phyloP scores from a whole-genome alignment of 1,284 basidiomycete species.

The Polyporus tsugae region DNA sequence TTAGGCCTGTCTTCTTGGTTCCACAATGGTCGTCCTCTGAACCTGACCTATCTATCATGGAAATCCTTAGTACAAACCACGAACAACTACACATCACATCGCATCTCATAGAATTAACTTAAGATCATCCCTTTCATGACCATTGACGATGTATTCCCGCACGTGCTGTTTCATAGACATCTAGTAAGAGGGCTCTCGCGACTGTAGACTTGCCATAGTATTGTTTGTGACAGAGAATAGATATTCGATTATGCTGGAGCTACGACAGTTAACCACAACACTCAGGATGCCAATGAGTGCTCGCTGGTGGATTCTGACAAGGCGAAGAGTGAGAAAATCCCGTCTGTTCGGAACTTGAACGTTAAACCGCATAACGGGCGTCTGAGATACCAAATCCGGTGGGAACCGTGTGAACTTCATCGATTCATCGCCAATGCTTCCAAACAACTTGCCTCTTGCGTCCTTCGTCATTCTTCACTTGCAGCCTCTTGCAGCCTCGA shows the following conservation, averaged over 20 bases:
- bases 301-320: too few relatives aligned
- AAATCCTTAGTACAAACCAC: not conserved
- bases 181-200: not conserved
- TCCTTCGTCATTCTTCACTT: not conserved
- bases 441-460: not conserved
- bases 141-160: not conserved
- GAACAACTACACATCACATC: not conserved
- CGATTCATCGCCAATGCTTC: not conserved
- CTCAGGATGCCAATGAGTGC: too few relatives aligned
- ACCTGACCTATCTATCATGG: not conserved
- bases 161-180: not conserved
- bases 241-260: too few relatives aligned
- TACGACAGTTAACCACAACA: too few relatives aligned
- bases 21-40: not conserved
- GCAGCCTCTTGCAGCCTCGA: not conserved
- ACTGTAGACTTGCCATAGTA: not conserved
- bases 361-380: not conserved
- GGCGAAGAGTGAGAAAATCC: too few relatives aligned
- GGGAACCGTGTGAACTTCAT: not conserved
- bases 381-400: not conserved
- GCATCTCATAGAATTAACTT: not conserved
- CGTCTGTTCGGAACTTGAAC: too few relatives aligned
- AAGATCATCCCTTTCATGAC: not conserved
- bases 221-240: too few relatives aligned
- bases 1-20: not conserved